Base-by-base conservation (phyloP, 2,329 filamentous ascomycete species). In the Exophiala viscosa region DNA sequence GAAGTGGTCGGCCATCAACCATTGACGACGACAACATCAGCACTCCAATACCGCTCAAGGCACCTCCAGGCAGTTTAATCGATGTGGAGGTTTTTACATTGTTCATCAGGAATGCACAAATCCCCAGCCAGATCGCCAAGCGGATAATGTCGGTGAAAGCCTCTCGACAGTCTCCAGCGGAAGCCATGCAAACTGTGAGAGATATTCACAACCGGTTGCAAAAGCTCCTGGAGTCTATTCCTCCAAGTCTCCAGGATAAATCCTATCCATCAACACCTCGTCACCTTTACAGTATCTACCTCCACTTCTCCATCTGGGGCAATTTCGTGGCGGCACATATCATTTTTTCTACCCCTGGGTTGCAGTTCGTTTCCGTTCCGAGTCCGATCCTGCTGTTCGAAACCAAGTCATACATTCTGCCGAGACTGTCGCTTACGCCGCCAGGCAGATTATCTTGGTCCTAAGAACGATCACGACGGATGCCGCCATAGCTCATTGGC, bases 11-110 rank as follows among this genome's bases (percentile, higher is more conserved):
- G 17, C 50, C 50, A 10, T 48, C 44, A 14, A 15, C 44, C 18
- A 53, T 53, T 14, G 50, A 53, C 18, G 50, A 53, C 32, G 40
- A 50, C 17, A 43, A 50, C 10, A 50, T 50, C 47, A 50, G 47
- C 38, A 43, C 38, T 14, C 15, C 38, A 3, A 36, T 50, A 5
- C 47, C 47, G 11, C 43, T 38, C 10, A 11, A 20, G 13, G 39
- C 32, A 23, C 28, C 40, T 11, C 28, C 38, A 3, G 47, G 47
- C 4, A 42, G 40, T 31, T 15, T 28, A 11, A 34, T 50, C 11
- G 31, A 50, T 28, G 17, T 50, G 28, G 47, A 50, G 15, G 32
- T 36, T 5, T 43, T 50, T 7, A 42, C 14, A 3, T 15, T 34
- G 23, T 18, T 43, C 9, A 23, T 50, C 47, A 50, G 15, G 14